Percentiles rank a stretch among this genome's conserved stretches.
Conservation (phyloP, 2,329 filamentous ascomycete genomes). For the Penicillium sp. region DNA sequence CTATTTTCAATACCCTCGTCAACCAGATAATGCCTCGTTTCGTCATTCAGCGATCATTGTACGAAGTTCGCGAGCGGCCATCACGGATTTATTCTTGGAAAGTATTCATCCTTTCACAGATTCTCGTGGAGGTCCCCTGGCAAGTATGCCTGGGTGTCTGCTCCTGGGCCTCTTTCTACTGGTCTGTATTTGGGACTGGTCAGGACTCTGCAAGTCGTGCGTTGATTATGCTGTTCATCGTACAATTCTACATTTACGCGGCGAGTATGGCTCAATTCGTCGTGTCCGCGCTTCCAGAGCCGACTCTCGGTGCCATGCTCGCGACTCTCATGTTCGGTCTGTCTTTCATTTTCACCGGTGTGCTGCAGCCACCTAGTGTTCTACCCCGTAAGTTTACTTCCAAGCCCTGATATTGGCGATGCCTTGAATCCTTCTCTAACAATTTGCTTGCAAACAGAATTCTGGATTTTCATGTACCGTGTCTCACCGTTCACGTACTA, state of each 20-base stretch:
- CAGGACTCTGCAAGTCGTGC: constrained; percentile 16
- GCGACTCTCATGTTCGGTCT: constrained; percentile 23
- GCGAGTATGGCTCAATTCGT: constrained; percentile 22
- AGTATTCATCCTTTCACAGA: constrained; percentile 80
- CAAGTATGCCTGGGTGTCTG: constrained; percentile 51
- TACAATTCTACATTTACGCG: constrained; percentile 25
- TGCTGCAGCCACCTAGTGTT: constrained; percentile 65
- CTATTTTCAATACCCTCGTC: constrained; percentile 54
- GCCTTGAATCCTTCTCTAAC: neutral
- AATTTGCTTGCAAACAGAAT: constrained; percentile 6
- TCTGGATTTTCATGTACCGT: constrained; percentile 67
- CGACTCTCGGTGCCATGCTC: constrained; percentile 19
- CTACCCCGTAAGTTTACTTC: constrained; percentile 53
- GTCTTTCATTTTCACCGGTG: constrained; percentile 35
- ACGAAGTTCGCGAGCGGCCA: constrained; percentile 80
- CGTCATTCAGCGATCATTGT: constrained; percentile 74
- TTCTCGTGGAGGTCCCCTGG: constrained; percentile 82
- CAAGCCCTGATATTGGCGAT: neutral
- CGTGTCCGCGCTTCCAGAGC: constrained; percentile 15
- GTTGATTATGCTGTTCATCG: constrained; percentile 25
- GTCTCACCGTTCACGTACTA: constrained; percentile 57
- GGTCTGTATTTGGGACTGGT: constrained; percentile 19
- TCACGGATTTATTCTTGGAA: constrained; percentile 83
- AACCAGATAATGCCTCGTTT: constrained; percentile 74
- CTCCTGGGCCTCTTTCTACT: constrained; percentile 28